Evolutionary conservation across 441 rosid species (phyloP), one percentile per base, ranked within the genome.

Genomic region (Adansonia rubrostipa): DNA sequence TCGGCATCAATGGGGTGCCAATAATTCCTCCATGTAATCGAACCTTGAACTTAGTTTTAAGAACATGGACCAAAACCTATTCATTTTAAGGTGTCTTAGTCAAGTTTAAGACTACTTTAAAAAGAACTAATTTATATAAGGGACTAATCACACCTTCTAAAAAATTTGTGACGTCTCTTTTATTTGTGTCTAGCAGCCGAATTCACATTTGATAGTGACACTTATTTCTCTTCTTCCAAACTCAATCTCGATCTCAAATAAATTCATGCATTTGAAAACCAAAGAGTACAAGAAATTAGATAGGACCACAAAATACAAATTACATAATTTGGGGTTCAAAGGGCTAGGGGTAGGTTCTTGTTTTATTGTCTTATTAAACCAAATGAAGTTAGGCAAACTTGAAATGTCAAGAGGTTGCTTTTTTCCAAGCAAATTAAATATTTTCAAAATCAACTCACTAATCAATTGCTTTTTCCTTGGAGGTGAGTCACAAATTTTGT

Each of bases 361-460:
- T 65, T 48, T 65, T 40, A 15, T 64, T 65, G 70, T 65, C 70
- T 11, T n/a, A 42, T n/a, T 40, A 65, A 65, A 40, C 50, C 70
- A 40, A 40, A 40, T 65, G 22, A 65, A 65, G 50, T 40, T 22
- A 40, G 24, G 24, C 6, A 40, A 65, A 65, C 69, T 64, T 36
- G 19, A 22, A 36, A n/a, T 48, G 70, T 65, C n/a, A 2, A 65
- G 70, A 65, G 15, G 56, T 47, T 47, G 28, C 36, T 68, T 13
- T 68, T 67, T 68, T 19, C 17, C n/a, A 68, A 45, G 56, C 36
- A 68, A 45, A 68, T 47, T 53, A 53, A 51, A 11, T 51, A 51
- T n/a, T 3, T 51, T 14, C 56, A 51, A 51, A 11, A n/a, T 14
- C 56, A 51, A 53, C 15, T 15, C 24, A 24, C 28, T 24, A 24